Evolutionary conservation across 352 stramenopile genomes (phyloP), one percentile per base, ranked within the genome.

Genomic region (Pythium monospermum): DNA sequence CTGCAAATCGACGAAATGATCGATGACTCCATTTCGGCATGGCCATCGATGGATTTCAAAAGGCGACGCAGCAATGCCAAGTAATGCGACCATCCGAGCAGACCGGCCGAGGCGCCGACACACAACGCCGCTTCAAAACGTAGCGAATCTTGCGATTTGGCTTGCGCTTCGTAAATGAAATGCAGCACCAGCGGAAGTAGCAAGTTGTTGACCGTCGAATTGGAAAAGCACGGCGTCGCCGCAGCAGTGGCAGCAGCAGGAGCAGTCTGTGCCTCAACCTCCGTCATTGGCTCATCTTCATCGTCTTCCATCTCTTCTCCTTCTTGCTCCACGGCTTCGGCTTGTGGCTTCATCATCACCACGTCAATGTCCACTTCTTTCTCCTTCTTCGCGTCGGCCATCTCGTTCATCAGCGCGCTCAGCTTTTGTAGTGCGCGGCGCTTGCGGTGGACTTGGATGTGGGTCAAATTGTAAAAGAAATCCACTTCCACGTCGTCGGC

Each of bases 401-500:
- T 91, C 13, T 78, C 58, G 23, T 74, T 66, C 68, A 99, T 87
- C n/a, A 91, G 51, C 48, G 76, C 85, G 33, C 87, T 82, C 1
- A 98, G 74, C 44, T 89, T 76, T 51, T 91, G 76, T 23, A 99
- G 76, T 16, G 95, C 96, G 45, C 91, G 83, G 11, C 85, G 77
- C 65, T 95, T 91, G 43, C 96, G 85, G 64, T 99, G 97, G 39
- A 96, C 73, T 68, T 99, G 97, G 36, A 99, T 98, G 74, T 99
- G 97, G 30, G 90, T 98, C 35, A 99, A 82, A 67, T 98, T 99
- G 59, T 97, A 88, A 73, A 99, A 99, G 59, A 99, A 99, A 68
- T 99, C 96, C 7, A 96, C 82, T 57, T 99, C 89, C 10, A 85
- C 73, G 55, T 98, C 89, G 7, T 96, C 75, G 10, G 78, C 68